Conservation (phyloP, 1,139 yeast species). For the Chernovozyma aurita region DNA sequence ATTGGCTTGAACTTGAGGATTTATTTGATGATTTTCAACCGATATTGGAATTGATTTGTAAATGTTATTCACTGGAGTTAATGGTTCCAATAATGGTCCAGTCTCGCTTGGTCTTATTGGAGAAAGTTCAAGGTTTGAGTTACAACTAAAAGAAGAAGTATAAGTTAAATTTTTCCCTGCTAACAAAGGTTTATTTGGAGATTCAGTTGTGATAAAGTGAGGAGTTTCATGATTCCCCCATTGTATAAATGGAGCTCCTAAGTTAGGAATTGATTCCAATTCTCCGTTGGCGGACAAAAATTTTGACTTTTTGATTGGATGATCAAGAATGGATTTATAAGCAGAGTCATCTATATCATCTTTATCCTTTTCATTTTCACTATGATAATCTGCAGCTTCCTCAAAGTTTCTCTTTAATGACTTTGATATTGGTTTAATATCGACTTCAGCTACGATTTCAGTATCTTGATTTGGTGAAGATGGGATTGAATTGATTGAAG, state of each 20-base stretch:
- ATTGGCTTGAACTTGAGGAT: constrained; percentile 9
- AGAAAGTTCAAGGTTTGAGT: constrained; percentile 58
- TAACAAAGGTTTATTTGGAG: constrained; percentile 37
- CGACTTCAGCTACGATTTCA: constrained; percentile 2
- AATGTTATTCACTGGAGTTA: constrained; percentile 40
- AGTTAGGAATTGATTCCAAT: constrained; percentile 26
- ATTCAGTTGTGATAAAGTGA: constrained; percentile 26
- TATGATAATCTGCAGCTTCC: constrained; percentile 10
- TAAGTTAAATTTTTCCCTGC: constrained; percentile 44
- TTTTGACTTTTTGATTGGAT: neutral
- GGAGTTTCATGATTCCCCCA: constrained; percentile 18
- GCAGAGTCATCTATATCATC: constrained; percentile 1
- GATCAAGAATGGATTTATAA: constrained; percentile 2
- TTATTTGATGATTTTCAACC: constrained; percentile 1
- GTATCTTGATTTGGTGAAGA: constrained; percentile 28
- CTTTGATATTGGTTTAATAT: neutral
- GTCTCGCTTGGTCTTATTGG: constrained; percentile 55
- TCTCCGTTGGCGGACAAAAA: constrained; percentile 7
- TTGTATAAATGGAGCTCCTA: constrained; percentile 31
- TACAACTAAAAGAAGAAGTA: constrained; percentile 63
- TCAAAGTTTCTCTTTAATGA: constrained; percentile 7
- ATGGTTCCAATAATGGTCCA: constrained; percentile 60
- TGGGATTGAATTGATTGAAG: constrained; percentile 26
- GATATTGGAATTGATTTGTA: constrained; percentile 7
- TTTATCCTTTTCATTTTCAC: constrained; percentile 3